Evolutionary conservation across 257 asterid genomes (phyloP), one percentile per base, ranked within the genome.

Genomic region (Mentha longifolia): DNA sequence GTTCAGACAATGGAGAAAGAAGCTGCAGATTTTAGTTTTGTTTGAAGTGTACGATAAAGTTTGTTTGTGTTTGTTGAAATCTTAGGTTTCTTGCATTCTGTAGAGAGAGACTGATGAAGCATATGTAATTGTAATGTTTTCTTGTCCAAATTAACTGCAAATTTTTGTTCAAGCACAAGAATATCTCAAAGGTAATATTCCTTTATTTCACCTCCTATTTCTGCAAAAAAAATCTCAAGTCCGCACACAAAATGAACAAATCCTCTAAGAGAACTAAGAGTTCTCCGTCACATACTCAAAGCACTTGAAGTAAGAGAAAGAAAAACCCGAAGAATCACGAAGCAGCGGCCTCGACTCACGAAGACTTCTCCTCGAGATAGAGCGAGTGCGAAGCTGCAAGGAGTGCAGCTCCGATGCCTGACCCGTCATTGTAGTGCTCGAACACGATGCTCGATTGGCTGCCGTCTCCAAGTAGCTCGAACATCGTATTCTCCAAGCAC

Each of bases 381-480:
- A 68, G 81, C 17, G 98, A 88, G 72, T 93, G 86, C 8, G 96
- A 87, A 30, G 98, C 96, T 7, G 98, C 97, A 14, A 92, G 85
- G 16, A 90, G 94, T 6, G 96, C 93, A 5, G 98, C 97, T 1
- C 98, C 97, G 10, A 90, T 87, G 66, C 98, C 97, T 2, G 98
- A 90, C 7, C 98, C 98, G 47, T 92, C 98, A 2, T 73, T 86
- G 3, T 95, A 90, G 65, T 85, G 98, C 86, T 80, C 90, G 42
- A 93, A 76, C 31, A 67, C 58, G 39, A 92, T 70, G 75, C 64
- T 65, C 2, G 85, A 33, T 1, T 81, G 56, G 22, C 63, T 19
- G 33, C 66, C 87, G 14, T 77, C 89, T n/a, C 92, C 94, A 6
- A 92, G 77, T 62, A 92, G 33, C 71, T 88, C 95, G 3, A 20